Percentiles rank a stretch among this genome's conserved stretches.
phyloP scores from a whole-genome alignment of 768 basidiomycete genomes.

The Boletellus ananas region DNA sequence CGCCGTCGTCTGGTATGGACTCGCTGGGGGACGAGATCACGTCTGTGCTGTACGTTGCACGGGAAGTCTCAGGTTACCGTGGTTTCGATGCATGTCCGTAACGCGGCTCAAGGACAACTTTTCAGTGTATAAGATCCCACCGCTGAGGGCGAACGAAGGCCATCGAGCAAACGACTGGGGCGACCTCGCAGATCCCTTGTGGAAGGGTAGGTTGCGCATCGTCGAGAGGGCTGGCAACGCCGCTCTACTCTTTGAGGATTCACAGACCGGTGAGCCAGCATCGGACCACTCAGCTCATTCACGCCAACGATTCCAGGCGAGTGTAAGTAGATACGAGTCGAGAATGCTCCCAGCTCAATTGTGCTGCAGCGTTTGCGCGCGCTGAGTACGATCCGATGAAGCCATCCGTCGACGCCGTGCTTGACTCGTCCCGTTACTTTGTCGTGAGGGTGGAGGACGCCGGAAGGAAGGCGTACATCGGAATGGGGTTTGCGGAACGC shows the following conservation, averaged over 20 bases:
- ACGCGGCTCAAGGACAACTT: conserved; percentile 18
- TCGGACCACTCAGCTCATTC: conserved; percentile 4
- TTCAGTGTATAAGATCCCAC: conserved; percentile 87
- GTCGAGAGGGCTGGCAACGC: conserved; percentile 71
- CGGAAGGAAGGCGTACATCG: conserved; percentile 87
- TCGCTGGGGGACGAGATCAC: conserved; percentile 75
- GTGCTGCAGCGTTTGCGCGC: conserved; percentile 72
- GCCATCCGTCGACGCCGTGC: conserved; percentile 89
- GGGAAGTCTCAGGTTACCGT: conserved; percentile 80
- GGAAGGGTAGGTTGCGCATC: conserved; percentile 89
- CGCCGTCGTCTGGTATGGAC: conserved; percentile 40
- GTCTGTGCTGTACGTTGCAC: conserved; percentile 83
- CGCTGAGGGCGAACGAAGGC: conserved; percentile 81
- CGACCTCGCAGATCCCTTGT: conserved; percentile 74
- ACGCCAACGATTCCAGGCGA: conserved; percentile 45
- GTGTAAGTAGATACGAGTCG: conserved; percentile 43
- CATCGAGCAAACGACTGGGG: conserved; percentile 94
- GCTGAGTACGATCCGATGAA: conserved; percentile 75
- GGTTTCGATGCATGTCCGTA: conserved; percentile 7
- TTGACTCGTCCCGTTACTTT: conserved; percentile 94
- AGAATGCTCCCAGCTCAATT: conserved; percentile 6
- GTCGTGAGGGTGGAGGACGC: conserved; percentile 87
- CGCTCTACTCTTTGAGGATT: conserved; percentile 76
- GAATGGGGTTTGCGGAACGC: conserved; percentile 88
- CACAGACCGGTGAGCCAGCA: conserved; percentile 58